Evolutionary conservation across 179 eudicot genomes (phyloP).

Genomic region (Beta corolliflora): DNA sequence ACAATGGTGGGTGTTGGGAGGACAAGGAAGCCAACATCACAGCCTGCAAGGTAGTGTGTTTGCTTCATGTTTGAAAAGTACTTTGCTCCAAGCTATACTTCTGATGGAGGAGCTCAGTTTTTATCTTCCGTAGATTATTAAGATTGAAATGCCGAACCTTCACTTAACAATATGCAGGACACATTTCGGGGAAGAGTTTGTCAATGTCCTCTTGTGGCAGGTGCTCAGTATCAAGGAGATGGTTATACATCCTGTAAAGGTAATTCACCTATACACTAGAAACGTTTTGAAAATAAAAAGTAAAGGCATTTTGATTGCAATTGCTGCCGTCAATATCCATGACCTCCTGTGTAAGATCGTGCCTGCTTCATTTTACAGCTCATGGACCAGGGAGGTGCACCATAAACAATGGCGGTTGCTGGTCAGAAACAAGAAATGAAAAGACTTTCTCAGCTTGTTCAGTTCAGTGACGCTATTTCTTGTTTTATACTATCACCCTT

Average conservation of each 20-base stretch:
- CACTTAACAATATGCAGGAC: conserved; percentile 41
- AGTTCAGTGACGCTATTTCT: conserved; percentile 45
- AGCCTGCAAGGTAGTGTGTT: conserved; percentile 74
- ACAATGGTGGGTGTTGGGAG: conserved; percentile 93
- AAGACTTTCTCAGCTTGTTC: conserved; percentile 74
- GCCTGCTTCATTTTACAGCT: conserved; percentile 59
- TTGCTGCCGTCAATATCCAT: background rate
- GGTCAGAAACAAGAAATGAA: conserved; percentile 82
- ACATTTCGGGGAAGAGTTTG: conserved; percentile 97
- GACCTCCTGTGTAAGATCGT: background rate
- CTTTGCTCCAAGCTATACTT: background rate
- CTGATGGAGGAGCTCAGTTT: too few species aligned
- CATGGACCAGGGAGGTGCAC: conserved; percentile 89
- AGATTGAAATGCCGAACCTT: background rate
- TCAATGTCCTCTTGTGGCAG: conserved; percentile 88
- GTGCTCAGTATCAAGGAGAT: conserved; percentile 93
- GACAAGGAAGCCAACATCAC: conserved; percentile 69
- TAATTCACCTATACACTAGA: conserved; percentile 21
- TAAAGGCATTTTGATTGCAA: background rate
- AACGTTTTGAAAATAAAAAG: too few species aligned
- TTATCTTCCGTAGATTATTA: background rate
- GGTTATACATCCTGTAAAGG: conserved; percentile 84
- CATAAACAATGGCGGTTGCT: conserved; percentile 90
- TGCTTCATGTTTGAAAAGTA: background rate
- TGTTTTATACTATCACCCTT: background rate